phyloP scores from a whole-genome alignment of 805 yeast genomes.

The Teunomyces gatunensis region DNA sequence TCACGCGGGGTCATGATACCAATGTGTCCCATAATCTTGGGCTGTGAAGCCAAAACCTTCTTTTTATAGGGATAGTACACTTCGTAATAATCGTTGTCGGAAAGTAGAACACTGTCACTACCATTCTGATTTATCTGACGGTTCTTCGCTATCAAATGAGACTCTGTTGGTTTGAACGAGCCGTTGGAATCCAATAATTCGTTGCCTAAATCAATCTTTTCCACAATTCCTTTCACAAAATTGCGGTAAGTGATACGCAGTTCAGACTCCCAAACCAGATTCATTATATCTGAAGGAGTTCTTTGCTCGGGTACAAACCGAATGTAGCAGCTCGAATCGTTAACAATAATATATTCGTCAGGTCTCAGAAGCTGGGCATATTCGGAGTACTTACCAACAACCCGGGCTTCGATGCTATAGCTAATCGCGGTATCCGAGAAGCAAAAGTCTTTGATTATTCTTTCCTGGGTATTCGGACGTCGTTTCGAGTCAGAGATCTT shows the following conservation, averaged over 20 bases:
- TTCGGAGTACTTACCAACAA: slow-evolving; percentile 23
- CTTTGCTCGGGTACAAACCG: slow-evolving; percentile 19
- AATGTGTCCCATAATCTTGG: slow-evolving; percentile 22
- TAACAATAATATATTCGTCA: slow-evolving; percentile 24
- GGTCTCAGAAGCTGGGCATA: slow-evolving; percentile 13
- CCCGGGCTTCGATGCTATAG: slow-evolving; percentile 27
- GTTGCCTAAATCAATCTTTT: slow-evolving; percentile 15
- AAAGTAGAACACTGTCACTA: background rate
- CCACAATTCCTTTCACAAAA: slow-evolving; percentile 14
- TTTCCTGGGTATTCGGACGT: background rate
- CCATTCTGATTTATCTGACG: slow-evolving; percentile 12
- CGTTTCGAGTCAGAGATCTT: background rate
- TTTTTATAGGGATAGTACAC: slow-evolving; percentile 18
- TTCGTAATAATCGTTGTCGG: slow-evolving; percentile 10
- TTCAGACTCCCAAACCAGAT: slow-evolving; percentile 9
- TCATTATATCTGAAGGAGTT: background rate
- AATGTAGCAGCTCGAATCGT: slow-evolving; percentile 21
- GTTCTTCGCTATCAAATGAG: slow-evolving; percentile 13
- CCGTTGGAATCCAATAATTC: slow-evolving; percentile 7
- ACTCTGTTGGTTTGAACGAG: background rate
- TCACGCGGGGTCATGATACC: slow-evolving; percentile 16
- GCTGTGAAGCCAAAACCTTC: slow-evolving; percentile 18
- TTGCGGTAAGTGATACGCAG: slow-evolving; percentile 15
- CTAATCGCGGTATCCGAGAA: slow-evolving; percentile 27
- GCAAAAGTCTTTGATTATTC: slow-evolving; percentile 21